Evolutionary conservation across 2,329 filamentous ascomycete species (phyloP).

Genomic region (Cordyceps fumosorosea): DNA sequence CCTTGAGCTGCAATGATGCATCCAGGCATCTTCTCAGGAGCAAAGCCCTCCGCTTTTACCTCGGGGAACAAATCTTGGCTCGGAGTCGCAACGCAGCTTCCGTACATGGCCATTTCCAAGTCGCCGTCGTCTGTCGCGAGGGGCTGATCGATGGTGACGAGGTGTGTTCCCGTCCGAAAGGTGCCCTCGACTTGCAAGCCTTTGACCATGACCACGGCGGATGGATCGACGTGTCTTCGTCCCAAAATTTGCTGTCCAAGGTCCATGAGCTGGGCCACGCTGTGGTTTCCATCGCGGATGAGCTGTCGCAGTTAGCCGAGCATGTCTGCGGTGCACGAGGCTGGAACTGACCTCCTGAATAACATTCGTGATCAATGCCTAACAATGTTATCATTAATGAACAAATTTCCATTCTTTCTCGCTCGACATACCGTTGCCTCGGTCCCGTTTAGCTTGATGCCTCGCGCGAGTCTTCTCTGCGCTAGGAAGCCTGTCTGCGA

Average conservation of each 20-base stretch:
- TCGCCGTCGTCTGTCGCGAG: conserved; percentile 82
- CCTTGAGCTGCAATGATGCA: conserved; percentile 62
- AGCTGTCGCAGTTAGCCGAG: too few species aligned
- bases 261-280: conserved; percentile 86
- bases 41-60: too few species aligned
- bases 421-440: conserved; percentile 64
- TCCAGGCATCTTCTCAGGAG: too few species aligned
- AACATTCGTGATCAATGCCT: too few species aligned
- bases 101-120: conserved; percentile 79
- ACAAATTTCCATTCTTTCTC: conserved; percentile 41
- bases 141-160: conserved; percentile 90
- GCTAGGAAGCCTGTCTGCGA: conserved; percentile 83
- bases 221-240: conserved; percentile 89
- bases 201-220: conserved; percentile 68
- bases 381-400: conserved; percentile 73
- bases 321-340: too few species aligned
- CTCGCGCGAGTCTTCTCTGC: conserved; percentile 79
- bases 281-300: conserved; percentile 92
- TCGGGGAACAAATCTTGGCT: too few species aligned
- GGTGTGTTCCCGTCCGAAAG: conserved; percentile 82
- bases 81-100: conserved; percentile 69
- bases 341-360: too few species aligned
- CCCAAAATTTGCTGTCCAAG: conserved; percentile 92
- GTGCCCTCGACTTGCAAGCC: conserved; percentile 96
- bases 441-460: conserved; percentile 81